Evolutionary conservation across 805 yeast genomes (phyloP).

Genomic region (Ogataea polymorpha): DNA sequence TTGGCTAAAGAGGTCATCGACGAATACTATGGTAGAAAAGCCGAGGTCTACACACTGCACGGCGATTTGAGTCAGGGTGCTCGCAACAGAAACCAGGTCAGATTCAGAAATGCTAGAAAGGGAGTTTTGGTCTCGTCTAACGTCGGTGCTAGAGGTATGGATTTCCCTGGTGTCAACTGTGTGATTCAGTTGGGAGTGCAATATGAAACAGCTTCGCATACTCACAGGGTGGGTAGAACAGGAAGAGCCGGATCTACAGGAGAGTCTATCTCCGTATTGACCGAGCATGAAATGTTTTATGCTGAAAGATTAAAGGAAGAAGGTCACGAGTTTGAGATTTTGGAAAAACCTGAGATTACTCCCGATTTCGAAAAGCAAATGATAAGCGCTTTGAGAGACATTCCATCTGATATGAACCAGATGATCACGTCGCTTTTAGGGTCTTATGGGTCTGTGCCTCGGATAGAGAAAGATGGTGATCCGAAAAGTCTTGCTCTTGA

Average conservation of each 20-base stretch:
- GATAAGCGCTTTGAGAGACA: slow-evolving; percentile 1
- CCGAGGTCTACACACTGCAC: slow-evolving; percentile 42
- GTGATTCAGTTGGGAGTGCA: slow-evolving; percentile 85
- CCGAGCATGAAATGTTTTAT: slow-evolving; percentile 57
- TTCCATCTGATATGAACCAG: slow-evolving; percentile 14
- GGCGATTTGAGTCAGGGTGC: slow-evolving; percentile 70
- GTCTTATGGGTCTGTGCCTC: slow-evolving; percentile 24
- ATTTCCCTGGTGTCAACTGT: slow-evolving; percentile 82
- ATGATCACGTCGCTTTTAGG: slow-evolving; percentile 16
- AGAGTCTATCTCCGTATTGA: slow-evolving; percentile 57
- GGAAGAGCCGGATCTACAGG: slow-evolving; percentile 90
- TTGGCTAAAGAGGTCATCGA: slow-evolving; percentile 31
- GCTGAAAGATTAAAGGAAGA: slow-evolving; percentile 46
- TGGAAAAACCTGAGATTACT: slow-evolving; percentile 36
- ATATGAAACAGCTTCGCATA: slow-evolving; percentile 68
- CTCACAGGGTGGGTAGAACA: slow-evolving; percentile 94
- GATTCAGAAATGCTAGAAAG: slow-evolving; percentile 33
- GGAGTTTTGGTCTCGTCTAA: slow-evolving; percentile 81
- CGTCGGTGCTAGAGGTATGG: slow-evolving; percentile 96
- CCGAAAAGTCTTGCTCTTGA: slow-evolving; percentile 33
- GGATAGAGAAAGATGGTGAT: slow-evolving; percentile 29
- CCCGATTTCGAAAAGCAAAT: slow-evolving; percentile 25
- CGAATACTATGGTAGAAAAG: slow-evolving; percentile 13
- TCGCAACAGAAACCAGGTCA: slow-evolving; percentile 41
- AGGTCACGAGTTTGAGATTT: slow-evolving; percentile 52